Base-by-base conservation (phyloP, 2,329 filamentous ascomycete species). In the Bertia moriformis region DNA sequence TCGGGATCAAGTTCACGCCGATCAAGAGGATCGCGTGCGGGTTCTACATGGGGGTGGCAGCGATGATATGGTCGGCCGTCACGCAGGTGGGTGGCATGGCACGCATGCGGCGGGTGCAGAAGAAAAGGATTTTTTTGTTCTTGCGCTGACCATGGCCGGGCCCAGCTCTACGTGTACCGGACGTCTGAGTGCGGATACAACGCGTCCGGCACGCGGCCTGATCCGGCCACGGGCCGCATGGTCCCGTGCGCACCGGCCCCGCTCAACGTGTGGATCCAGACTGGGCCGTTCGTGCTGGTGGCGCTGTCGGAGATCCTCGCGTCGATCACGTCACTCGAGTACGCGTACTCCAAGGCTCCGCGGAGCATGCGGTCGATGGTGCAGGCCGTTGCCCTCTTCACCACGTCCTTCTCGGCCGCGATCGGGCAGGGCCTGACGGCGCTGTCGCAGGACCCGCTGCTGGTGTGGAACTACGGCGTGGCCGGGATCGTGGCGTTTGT, bases 291-390 rank as follows among this genome's bases (percentile, higher is more conserved):
- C 50, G 59, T 69, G 45, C 49, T 72, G 18, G 63, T 67, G 18
- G 67, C 66, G 43, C 51, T 70, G 3, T 62, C 67, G 5, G 68
- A 72, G 55, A 67, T 71, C 40, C 64, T 71, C 46, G 62, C 67
- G 45, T 69, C 69, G 49, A 66, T 71, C 42, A 69, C 68, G 14
- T 76, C 75, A 1, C 73, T 82, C 45, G 82, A 86, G 53, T 85
- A 84, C 45, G 83, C 83, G 22, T 87, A 77, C 62, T 78, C 77
- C 54, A 84, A 85, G 58, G 80, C 81, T 0, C 83, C 83, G 18
- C 73, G 71, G 50, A 86, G 85, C 62, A 88, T 88, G 83, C 78
- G 80, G 46, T 82, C 77, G 1, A 66, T 87, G n/a, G 79, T 88
- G 48, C 67, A 71, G 56, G 71, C 73, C 15, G 64, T 86, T 49